Base-by-base conservation (phyloP, 2,329 filamentous ascomycete genomes). In the Penicillium paneum region DNA sequence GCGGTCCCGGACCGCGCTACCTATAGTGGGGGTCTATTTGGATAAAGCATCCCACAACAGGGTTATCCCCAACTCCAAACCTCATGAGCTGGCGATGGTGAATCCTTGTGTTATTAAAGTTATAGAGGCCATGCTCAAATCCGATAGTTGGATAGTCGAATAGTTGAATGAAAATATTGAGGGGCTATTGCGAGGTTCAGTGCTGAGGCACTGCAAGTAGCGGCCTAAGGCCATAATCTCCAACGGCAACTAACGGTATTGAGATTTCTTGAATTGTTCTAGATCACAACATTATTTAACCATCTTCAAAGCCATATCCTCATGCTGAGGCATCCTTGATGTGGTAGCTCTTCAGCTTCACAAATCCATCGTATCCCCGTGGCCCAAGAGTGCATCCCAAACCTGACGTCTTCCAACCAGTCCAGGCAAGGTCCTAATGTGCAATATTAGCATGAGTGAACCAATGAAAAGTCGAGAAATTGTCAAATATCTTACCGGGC, bases 311-410 rank as follows among this genome's bases (percentile, higher is more conserved):
- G 8, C 10, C 31, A 6, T 8, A 10, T n/a, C 10, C 26, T 44
- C 26, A 58, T n/a, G 28, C 35, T 12, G 24, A 49, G 24, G 35
- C 46, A 39, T 64, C 55, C 44, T 69, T 96, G 69, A 96, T 74
- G 73, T 97, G 92, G 74, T 87, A 95, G 78, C 89, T 96, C 85
- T 96, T 96, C 67, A 95, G 80, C 80, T 92, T 94, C 65, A 93
- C 87, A 69, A 96, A 96, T 67, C 93, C 89, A 64, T 96, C 91
- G 68, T 92, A 97, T 12, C 90, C 92, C 66, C 90, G 93, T 62
- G 80, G 87, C 74, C 90, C 91, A 65, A 97, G 76, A 8, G 91
- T 96, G 66, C 89, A 87, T 31, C 92, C 92, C 74, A 89, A 90
- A 58, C 92, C 91, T 51, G 91, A 96, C 70, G 94, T 89, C 79